Evolutionary conservation across 306 rosid species (phyloP).

Genomic region (Vigna hirtella): DNA sequence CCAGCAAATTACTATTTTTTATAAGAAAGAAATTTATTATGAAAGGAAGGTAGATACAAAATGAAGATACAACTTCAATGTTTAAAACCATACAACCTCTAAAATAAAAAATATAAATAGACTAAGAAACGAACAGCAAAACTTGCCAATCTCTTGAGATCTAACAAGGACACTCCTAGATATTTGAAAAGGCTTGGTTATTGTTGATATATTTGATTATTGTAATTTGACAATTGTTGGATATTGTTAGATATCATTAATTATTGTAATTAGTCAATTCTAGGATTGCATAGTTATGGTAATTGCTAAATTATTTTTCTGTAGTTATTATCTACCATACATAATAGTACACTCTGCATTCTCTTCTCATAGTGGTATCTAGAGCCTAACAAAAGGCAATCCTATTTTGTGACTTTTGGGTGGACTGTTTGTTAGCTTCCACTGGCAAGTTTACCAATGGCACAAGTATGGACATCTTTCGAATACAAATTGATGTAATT

Average conservation of each 20-base stretch:
- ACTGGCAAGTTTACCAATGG: no score
- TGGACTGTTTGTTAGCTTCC: not conserved
- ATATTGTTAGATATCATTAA: not conserved
- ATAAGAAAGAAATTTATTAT: not conserved
- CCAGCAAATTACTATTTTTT: constrained; percentile 3
- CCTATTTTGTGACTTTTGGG: not conserved
- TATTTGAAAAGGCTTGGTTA: not conserved
- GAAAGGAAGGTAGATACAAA: not conserved
- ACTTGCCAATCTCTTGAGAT: not conserved
- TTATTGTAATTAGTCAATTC: not conserved
- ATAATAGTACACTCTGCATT: not conserved
- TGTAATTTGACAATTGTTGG: not conserved
- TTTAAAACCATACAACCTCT: not conserved
- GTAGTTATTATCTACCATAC: not conserved
- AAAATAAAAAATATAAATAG: not conserved
- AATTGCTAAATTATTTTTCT: not conserved
- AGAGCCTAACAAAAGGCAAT: not conserved
- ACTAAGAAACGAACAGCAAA: not conserved
- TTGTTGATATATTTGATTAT: not conserved
- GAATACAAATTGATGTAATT: not conserved
- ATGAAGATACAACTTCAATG: not conserved
- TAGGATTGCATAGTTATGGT: not conserved
- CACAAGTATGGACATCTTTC: not conserved
- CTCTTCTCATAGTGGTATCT: not conserved
- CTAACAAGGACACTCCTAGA: not conserved